Base-by-base conservation (phyloP, 2,329 filamentous ascomycete species). In the Geosmithia morbida region DNA sequence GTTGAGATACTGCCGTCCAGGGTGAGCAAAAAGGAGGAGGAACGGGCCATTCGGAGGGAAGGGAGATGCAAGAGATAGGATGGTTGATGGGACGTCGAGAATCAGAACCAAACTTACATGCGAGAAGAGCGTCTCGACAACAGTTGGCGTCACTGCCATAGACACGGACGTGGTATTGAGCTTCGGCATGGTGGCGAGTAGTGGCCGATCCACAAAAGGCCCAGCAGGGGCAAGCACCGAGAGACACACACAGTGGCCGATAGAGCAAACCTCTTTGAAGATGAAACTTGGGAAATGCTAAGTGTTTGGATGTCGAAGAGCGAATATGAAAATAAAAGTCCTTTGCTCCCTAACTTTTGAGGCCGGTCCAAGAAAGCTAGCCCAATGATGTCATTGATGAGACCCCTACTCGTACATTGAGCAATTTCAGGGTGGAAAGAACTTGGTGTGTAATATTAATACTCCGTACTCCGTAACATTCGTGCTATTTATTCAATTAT, bases 71-170 rank as follows among this genome's bases (percentile, higher is more conserved):
- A 43, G 46, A 45, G 46, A 44, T 18, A n/a, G 30, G 13, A 17
- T 44, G 30, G n/a, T n/a, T n/a, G n/a, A n/a, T n/a, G n/a, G n/a
- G n/a, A n/a, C n/a, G n/a, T n/a, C n/a, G n/a, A n/a, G n/a, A n/a
- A n/a, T n/a, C n/a, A n/a, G n/a, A 7, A 62, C 11, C 33, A 37
- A 37, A 37, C 81, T 56, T 73, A 89, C 86, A 72, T 97, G 92
- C 49, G 82, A 83, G 56, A 97, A 71, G 52, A 90, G 81, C 14
- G 90, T 96, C 54, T 85, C 82, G 48, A 97, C 74, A 44, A 94
- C 85, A 3, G 85, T 88, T 13, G 92, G 90, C 52, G 88, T 87
- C 48, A 96, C 83, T 45, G 88, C 88, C 53, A 87, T 75, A 49
- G 82, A 80, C 50, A 97, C 83, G 14, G 85, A 81, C 40, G 90